Percentiles rank a stretch among this genome's conserved stretches.
phyloP scores from a whole-genome alignment of 345 rosid species.

The Populus pruinosa region DNA sequence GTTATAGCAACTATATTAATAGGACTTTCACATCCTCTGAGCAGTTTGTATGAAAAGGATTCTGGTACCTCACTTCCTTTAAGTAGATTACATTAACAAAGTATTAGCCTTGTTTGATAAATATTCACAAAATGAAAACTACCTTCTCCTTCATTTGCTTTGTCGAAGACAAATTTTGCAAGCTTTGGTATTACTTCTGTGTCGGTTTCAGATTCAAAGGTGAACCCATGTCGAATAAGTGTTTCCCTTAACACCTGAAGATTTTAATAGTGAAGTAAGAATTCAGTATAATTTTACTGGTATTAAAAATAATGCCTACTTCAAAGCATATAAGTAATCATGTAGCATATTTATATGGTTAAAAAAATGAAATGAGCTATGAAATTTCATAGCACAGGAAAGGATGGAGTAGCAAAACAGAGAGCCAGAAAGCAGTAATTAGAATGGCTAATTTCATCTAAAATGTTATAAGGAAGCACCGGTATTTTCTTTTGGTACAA shows the following conservation, averaged over 20 bases:
- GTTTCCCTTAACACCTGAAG: conserved; percentile 74
- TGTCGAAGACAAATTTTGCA: conserved; percentile 83
- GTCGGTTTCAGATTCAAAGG: conserved; percentile 89
- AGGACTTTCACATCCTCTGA: background rate
- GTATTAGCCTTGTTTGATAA: background rate
- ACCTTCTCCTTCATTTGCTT: conserved; percentile 83
- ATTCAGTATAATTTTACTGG: background rate
- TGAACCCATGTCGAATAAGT: conserved; percentile 74
- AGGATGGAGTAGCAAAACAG: background rate
- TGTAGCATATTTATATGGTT: background rate
- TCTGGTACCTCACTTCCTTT: background rate
- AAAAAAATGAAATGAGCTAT: background rate
- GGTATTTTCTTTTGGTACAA: background rate
- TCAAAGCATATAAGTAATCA: background rate
- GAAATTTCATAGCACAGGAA: background rate
- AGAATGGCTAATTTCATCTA: background rate
- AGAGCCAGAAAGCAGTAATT: background rate
- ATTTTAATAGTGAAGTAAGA: conserved; percentile 1
- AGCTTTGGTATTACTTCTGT: conserved; percentile 97
- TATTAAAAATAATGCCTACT: background rate
- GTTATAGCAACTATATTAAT: too few relatives aligned
- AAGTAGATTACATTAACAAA: background rate
- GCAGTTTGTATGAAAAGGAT: background rate
- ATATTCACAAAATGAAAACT: conserved; percentile 5
- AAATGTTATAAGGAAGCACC: background rate